These are phyloP conservation scores for Hippophae gyantsensis DNA, from an alignment of 306 rosid genomes.

Conservation along the genomic window DNA sequence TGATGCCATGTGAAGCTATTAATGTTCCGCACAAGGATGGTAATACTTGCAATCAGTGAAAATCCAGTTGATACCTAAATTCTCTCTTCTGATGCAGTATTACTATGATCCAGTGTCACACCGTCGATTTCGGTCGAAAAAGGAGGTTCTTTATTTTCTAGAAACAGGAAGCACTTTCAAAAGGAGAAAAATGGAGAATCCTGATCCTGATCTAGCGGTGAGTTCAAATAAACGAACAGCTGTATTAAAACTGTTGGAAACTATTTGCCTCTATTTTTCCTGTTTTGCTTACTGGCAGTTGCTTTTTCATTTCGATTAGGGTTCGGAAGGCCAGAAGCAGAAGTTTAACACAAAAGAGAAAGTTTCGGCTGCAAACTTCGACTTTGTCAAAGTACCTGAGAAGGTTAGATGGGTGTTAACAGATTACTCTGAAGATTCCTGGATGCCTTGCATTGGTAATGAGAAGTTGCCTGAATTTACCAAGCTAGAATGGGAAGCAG, in stretches of 20 bases:
- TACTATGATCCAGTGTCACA: slow-evolving; percentile 39
- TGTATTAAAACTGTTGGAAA: background rate
- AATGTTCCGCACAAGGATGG: background rate
- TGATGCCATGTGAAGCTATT: too few species aligned
- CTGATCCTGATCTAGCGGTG: slow-evolving; percentile 18
- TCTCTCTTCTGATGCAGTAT: slow-evolving; percentile 37
- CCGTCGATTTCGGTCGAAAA: slow-evolving; percentile 47
- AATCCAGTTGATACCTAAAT: slow-evolving; percentile 4
- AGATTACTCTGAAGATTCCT: slow-evolving; percentile 26
- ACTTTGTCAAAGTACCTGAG: slow-evolving; percentile 37
- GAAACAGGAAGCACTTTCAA: slow-evolving; percentile 38
- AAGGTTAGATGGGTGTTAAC: slow-evolving; percentile 50
- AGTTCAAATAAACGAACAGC: slow-evolving; percentile 15
- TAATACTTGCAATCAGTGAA: background rate
- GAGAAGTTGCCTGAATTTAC: slow-evolving; percentile 27
- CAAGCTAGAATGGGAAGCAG: slow-evolving; percentile 35
- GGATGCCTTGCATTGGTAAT: slow-evolving; percentile 40
- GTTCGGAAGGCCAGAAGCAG: slow-evolving; percentile 23
- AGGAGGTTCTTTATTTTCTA: slow-evolving; percentile 46
- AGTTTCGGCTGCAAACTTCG: slow-evolving; percentile 25
- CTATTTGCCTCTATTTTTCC: background rate
- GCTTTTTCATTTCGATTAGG: slow-evolving; percentile 16
- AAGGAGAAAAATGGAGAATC: slow-evolving; percentile 21
- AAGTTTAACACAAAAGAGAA: slow-evolving; percentile 21
- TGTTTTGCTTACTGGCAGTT: background rate